Evolutionary conservation across 148 eudicot genomes (phyloP), one percentile per base, ranked within the genome.

Genomic region (Heliosperma pusillum): DNA sequence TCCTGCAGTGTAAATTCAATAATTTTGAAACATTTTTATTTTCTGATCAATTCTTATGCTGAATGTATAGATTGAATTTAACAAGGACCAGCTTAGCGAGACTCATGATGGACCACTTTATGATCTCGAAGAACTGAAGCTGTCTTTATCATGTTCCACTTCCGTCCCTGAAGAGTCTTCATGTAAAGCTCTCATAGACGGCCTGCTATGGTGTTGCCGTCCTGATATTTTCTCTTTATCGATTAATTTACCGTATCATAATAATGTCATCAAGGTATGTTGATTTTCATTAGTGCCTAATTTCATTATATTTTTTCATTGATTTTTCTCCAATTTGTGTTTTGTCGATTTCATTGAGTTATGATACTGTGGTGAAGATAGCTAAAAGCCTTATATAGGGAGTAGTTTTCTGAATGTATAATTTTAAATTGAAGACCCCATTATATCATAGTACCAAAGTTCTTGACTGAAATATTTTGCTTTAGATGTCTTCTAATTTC

Each of bases 61-160:
- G n/a, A 7, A 58, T 73, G 66, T 22, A 10, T 19, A 73, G 76
- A 8, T 42, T 73, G 27, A 58, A 60, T 59, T 73, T 10, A 21
- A 73, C 47, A 64, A 22, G 26, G 68, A 73, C 26, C 10, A 73
- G 47, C 33, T 64, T 8, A 16, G 57, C 19, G 22, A 60, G 56
- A 42, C 13, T 22, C 6, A 27, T 73, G 27, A 9, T n/a, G 36
- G 19, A 61, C 30, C 21, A 21, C 68, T 67, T 42, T 73, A 20
- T 61, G 47, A 60, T 26, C 20, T 73, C 27, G 3, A 42, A 73
- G 76, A 73, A 56, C 47, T 73, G 76, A 73, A 24, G 76, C 8
- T 73, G 22, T 73, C 76, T 15, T 10, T 61, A 44, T 26, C 76
- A 21, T 15, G 10, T 61, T 73, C 76, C n/a, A 26, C 36, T 33